Conservation (phyloP, 441 rosid species). For the Euphorbia celastroides region DNA sequence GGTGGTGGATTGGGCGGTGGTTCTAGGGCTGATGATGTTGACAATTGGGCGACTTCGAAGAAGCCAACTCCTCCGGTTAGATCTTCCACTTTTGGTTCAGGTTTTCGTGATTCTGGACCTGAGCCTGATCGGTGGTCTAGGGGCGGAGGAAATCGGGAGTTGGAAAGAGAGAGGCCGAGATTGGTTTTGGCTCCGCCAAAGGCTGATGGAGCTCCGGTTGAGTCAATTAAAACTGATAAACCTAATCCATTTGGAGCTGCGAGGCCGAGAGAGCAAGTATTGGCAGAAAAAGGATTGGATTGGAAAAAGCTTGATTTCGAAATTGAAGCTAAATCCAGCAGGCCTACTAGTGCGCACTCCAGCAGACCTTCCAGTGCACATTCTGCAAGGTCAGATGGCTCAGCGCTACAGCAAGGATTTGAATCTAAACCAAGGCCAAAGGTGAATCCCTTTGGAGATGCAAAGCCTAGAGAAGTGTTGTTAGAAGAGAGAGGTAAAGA, state of each 20-base stretch:
- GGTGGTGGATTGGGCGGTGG: conserved; percentile 38
- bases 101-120: conserved; percentile 51
- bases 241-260: conserved; percentile 88
- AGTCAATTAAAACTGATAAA: conserved; percentile 48
- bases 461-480: conserved; percentile 92
- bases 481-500: conserved; percentile 85
- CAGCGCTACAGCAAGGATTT: conserved; percentile 41
- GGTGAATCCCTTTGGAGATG: conserved; percentile 94
- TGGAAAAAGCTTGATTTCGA: conserved; percentile 81
- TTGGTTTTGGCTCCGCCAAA: conserved; percentile 67
- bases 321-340: conserved; percentile 62
- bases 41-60: conserved; percentile 54
- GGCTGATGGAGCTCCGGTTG: conserved; percentile 36
- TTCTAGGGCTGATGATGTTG: conserved; percentile 51
- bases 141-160: conserved; percentile 48
- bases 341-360: conserved; percentile 79
- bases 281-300: conserved; percentile 94
- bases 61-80: conserved; percentile 37
- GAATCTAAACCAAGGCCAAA: conserved; percentile 69
- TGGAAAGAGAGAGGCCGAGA: conserved; percentile 49
- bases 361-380: conserved; percentile 97
- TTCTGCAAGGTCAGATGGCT: conserved; percentile 80
- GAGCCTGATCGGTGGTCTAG: conserved; percentile 69
- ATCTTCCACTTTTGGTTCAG: conserved; percentile 60
- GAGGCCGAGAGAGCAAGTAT: conserved; percentile 86